A percentile compares a stretch with the other conserved stretches of the same genome.
Conservation (phyloP, 2,329 filamentous ascomycete species). For the Davidsoniella neocaledoniae region DNA sequence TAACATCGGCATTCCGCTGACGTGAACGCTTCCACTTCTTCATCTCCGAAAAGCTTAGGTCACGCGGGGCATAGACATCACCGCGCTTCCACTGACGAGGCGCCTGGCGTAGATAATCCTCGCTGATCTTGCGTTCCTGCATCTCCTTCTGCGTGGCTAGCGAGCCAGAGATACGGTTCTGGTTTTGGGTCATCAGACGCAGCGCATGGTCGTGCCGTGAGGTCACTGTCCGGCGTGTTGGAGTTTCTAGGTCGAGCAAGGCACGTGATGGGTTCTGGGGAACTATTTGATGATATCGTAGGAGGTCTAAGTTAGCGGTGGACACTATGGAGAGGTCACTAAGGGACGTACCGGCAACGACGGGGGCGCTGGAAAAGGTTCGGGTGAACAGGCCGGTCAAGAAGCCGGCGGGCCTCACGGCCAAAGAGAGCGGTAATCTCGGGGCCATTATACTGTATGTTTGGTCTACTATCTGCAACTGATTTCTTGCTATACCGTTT, state of each 20-base stretch:
- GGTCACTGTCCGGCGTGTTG: slow-evolving; percentile 14
- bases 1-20: slow-evolving; percentile 47
- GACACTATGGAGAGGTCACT: background rate
- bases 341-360: background rate
- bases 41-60: slow-evolving; percentile 64
- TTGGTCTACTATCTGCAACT: background rate
- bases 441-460: slow-evolving; percentile 1
- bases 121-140: slow-evolving; percentile 22
- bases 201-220: slow-evolving; percentile 10
- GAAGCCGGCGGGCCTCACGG: slow-evolving; percentile 5
- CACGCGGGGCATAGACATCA: slow-evolving; percentile 82
- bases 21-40: slow-evolving; percentile 56
- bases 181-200: slow-evolving; percentile 14
- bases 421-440: slow-evolving; percentile 4
- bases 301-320: background rate
- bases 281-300: background rate
- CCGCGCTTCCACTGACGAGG: slow-evolving; percentile 57
- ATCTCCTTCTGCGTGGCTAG: slow-evolving; percentile 15
- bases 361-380: slow-evolving; percentile 5
- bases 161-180: slow-evolving; percentile 12
- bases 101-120: slow-evolving; percentile 45
- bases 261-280: slow-evolving; percentile 13
- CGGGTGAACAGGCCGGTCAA: slow-evolving; percentile 6
- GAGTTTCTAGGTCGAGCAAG: slow-evolving; percentile 8
- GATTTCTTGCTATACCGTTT: background rate